Conservation (phyloP, 371 early-diverging fungal species). For the Umbelopsis sp. region DNA sequence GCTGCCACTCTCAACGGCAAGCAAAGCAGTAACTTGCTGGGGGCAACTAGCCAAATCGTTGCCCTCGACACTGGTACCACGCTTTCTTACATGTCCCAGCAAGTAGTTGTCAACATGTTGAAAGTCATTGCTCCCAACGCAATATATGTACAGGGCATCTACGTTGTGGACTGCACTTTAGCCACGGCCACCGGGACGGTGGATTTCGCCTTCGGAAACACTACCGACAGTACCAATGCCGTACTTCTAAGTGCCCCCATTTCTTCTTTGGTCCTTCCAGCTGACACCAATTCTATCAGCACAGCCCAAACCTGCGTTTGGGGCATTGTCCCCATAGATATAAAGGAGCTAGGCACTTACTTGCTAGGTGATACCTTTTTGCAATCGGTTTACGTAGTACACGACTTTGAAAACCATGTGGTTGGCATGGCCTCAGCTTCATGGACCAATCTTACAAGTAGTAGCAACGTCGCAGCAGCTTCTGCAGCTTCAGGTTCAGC, state of each 20-base stretch:
- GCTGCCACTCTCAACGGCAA: conserved; percentile 4
- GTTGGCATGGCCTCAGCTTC: conserved; percentile 43
- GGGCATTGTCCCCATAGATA: conserved; percentile 1
- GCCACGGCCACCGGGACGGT: conserved; percentile 24
- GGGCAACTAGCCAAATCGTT: background rate
- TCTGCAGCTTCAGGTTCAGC: background rate
- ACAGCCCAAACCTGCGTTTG: conserved; percentile 35
- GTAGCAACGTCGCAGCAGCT: background rate
- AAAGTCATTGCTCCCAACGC: background rate
- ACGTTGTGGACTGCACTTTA: conserved; percentile 30
- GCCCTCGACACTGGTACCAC: conserved; percentile 14
- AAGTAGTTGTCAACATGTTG: background rate
- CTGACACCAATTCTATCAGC: conserved; percentile 25
- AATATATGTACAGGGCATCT: conserved; percentile 25
- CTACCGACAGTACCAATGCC: conserved; percentile 8
- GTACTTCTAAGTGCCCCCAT: conserved; percentile 33
- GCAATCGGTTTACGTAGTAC: conserved; percentile 18
- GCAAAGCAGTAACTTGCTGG: background rate
- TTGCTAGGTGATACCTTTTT: conserved; percentile 15
- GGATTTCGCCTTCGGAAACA: conserved; percentile 21
- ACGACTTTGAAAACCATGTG: conserved; percentile 1
- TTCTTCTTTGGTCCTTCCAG: conserved; percentile 42
- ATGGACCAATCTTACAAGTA: background rate
- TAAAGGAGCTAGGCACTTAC: background rate
- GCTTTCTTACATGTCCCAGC: background rate